These are phyloP conservation scores for Colletotrichum acutatum DNA, from an alignment of 2,329 filamentous ascomycete species.

Conservation along the genomic window DNA sequence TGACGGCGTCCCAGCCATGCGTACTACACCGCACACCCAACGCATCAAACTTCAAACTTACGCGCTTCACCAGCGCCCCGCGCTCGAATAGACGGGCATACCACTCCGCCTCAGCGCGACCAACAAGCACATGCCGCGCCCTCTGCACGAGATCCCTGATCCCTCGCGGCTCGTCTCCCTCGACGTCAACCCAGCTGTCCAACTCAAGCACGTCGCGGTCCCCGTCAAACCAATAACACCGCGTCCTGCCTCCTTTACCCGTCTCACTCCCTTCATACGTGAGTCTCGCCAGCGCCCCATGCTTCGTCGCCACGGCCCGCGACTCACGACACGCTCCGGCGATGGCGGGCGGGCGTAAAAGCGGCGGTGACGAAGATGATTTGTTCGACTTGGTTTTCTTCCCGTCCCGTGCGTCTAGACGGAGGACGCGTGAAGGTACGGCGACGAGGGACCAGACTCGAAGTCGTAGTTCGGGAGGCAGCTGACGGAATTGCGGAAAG, in stretches of 20 bases:
- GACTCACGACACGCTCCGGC: constrained; percentile 22
- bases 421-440: constrained; percentile 4
- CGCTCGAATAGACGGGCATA: constrained; percentile 10
- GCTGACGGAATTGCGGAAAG: constrained; percentile 25
- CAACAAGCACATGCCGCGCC: constrained; percentile 8
- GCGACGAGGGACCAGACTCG: constrained; percentile 15
- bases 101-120: constrained; percentile 28
- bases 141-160: background rate
- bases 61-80: background rate
- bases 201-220: constrained; percentile 24
- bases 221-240: constrained; percentile 22
- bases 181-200: constrained; percentile 20
- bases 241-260: background rate
- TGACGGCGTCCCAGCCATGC: constrained; percentile 4
- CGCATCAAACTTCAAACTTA: constrained; percentile 19
- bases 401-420: background rate
- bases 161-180: constrained; percentile 1
- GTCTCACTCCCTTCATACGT: background rate
- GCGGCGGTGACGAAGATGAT: background rate
- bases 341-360: constrained; percentile 1
- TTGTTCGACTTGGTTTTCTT: background rate
- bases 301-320: constrained; percentile 12
- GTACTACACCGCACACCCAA: background rate
- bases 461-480: constrained; percentile 27
- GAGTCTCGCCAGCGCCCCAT: background rate